Conservation (phyloP, 768 basidiomycete species). For the Mycena venus region DNA sequence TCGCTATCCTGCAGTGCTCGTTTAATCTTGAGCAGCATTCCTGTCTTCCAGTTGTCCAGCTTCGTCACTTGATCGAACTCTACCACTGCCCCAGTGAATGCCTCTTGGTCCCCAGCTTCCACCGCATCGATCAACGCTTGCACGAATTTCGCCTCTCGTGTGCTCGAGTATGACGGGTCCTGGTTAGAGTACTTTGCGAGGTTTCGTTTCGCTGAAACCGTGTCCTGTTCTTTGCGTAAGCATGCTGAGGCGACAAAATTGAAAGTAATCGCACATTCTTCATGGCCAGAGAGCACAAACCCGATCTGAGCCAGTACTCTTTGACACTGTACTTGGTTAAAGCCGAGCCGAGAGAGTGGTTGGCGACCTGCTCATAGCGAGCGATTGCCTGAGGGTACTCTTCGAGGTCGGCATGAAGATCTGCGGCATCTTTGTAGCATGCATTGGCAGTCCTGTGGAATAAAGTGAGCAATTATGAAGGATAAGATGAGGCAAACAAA, state of each 20-base stretch:
- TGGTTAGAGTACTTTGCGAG: conserved; percentile 82
- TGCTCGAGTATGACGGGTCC: conserved; percentile 88
- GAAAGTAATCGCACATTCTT: conserved; percentile 64
- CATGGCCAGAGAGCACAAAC: conserved; percentile 90
- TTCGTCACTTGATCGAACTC: conserved; percentile 94
- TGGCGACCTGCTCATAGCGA: conserved; percentile 92
- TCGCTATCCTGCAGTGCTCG: conserved; percentile 65
- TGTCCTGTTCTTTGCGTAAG: conserved; percentile 68
- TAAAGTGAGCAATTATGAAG: background rate
- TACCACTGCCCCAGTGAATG: conserved; percentile 86
- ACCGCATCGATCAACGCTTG: conserved; percentile 81
- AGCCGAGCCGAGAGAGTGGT: conserved; percentile 81
- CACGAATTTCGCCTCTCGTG: conserved; percentile 93
- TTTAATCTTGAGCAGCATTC: conserved; percentile 92
- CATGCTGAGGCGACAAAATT: background rate
- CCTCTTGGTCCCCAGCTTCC: conserved; percentile 59
- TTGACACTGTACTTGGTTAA: conserved; percentile 99
- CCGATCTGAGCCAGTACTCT: conserved; percentile 94
- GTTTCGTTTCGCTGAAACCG: conserved; percentile 86
- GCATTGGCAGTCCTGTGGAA: conserved; percentile 87
- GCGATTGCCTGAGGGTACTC: conserved; percentile 89
- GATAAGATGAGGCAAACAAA: background rate
- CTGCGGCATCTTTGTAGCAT: conserved; percentile 97
- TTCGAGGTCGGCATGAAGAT: conserved; percentile 91
- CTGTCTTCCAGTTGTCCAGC: conserved; percentile 97